Conservation (phyloP, 768 basidiomycete genomes). For the Lactarius tabidus region DNA sequence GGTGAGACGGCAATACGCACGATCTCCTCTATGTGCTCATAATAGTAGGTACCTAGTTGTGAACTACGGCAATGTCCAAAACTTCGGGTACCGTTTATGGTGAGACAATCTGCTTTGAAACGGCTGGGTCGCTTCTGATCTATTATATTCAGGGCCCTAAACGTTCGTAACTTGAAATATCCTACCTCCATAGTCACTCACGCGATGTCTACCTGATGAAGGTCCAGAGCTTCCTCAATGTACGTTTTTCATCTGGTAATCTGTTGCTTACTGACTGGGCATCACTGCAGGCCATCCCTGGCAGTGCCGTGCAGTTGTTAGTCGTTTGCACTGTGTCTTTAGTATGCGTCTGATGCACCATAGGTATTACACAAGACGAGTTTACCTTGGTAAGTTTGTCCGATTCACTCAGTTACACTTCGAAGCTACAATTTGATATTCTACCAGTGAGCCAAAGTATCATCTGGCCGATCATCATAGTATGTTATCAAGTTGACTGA, state of each 20-base stretch:
- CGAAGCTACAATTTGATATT: not conserved
- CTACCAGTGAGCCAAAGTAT: not conserved
- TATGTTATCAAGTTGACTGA: not conserved
- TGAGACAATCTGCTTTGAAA: not conserved
- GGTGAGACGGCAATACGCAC: too few species aligned
- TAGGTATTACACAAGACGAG: not conserved
- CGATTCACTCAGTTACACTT: not conserved
- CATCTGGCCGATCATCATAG: not conserved
- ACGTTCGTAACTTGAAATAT: not conserved
- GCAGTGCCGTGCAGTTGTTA: not conserved
- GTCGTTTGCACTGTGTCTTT: not conserved
- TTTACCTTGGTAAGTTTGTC: not conserved
- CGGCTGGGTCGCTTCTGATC: not conserved
- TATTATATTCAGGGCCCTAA: not conserved
- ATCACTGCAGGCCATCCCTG: not conserved
- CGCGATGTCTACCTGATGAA: not conserved
- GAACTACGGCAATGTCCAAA: not conserved
- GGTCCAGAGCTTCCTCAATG: not conserved
- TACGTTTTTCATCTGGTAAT: not conserved
- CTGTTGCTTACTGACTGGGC: not conserved
- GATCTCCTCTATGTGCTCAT: not conserved
- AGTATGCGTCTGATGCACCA: not conserved
- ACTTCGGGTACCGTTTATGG: not conserved
- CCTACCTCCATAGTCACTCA: not conserved
- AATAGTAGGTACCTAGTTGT: not conserved